Evolutionary conservation across 768 basidiomycete species (phyloP), one percentile per base, ranked within the genome.

Genomic region (Rhizopogon roseolus): DNA sequence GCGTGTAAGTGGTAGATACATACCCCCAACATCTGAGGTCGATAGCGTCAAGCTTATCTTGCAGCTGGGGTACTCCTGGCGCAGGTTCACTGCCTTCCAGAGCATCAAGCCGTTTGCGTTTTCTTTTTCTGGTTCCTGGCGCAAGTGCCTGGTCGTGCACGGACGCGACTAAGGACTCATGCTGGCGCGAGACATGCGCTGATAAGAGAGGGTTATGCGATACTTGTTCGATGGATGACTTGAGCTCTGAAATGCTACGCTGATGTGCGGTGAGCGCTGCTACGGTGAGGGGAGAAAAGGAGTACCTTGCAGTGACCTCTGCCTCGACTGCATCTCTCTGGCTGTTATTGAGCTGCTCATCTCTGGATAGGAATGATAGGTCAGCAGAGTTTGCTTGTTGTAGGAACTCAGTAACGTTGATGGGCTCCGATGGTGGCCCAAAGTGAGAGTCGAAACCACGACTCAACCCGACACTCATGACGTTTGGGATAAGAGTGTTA

Each of bases 21-120:
- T 61, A 89, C 88, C 75, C 76, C 80, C 84, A 89, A 59, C 82
- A 78, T 39, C 70, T 75, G 19, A 91, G 73, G 40, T 77, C 65
- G 14, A 83, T 67, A 3, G 61, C 58, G 10, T 82, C 81, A n/a
- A 91, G 63, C 17, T 71, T 71, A 42, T 73, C 68, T 60, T 84
- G 78, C 5, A 90, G 60, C 2, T 64, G 64, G 1, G 66, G 60
- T 1, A 84, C 76, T 27, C 85, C 81, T 6, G 75, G 66, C 4
- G 70, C 64, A 42, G 77, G 72, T n/a, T 71, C 55, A 6, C 46
- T 51, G 0, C 52, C 46, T 25, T 66, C 62, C 1, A 57, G 54
- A 17, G 60, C 57, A 0, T 58, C 55, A 8, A 63, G n/a, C 53
- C 69, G 66, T 52, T 75, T 77, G 54, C 71, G 72, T 52, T 71